Percentiles rank a stretch among this genome's conserved stretches.
Conservation (phyloP, 2,329 filamentous ascomycete species). For the Elsinoe batatas region DNA sequence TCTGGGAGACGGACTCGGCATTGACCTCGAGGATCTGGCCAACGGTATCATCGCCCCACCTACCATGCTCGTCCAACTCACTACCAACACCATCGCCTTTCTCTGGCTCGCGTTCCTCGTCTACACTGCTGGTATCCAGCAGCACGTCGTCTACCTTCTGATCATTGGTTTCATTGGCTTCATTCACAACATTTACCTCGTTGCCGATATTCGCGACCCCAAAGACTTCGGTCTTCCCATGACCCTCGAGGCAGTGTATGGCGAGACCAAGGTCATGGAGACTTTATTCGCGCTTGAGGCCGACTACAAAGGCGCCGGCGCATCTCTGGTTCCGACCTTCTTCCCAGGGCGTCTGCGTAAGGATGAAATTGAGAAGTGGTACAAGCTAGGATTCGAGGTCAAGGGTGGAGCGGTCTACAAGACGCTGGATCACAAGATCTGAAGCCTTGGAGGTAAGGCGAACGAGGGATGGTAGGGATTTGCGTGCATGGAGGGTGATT, state of each 20-base stretch:
- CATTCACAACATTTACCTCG: neutral
- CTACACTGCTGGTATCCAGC: neutral
- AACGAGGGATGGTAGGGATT: neutral
- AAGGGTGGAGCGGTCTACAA: neutral
- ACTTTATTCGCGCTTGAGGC: neutral
- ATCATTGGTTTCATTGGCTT: neutral
- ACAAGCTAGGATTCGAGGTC: neutral
- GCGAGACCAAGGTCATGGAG: neutral
- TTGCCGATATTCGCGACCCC: neutral
- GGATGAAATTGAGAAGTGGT: neutral
- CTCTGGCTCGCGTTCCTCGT: neutral
- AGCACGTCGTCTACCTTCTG: neutral
- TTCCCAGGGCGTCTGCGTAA: neutral
- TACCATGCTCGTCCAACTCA: conserved; percentile 84
- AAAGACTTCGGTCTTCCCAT: neutral
- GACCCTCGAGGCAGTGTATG: neutral
- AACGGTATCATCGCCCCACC: neutral
- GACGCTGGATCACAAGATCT: neutral
- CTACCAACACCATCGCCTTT: conserved; percentile 74
- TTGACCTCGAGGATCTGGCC: neutral
- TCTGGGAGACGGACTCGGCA: neutral
- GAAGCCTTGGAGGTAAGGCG: neutral
- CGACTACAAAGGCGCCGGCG: neutral
- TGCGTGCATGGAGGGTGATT: neutral
- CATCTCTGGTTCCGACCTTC: neutral